Base-by-base conservation (phyloP, 768 basidiomycete species). In the Cystobasidium tubakii region DNA sequence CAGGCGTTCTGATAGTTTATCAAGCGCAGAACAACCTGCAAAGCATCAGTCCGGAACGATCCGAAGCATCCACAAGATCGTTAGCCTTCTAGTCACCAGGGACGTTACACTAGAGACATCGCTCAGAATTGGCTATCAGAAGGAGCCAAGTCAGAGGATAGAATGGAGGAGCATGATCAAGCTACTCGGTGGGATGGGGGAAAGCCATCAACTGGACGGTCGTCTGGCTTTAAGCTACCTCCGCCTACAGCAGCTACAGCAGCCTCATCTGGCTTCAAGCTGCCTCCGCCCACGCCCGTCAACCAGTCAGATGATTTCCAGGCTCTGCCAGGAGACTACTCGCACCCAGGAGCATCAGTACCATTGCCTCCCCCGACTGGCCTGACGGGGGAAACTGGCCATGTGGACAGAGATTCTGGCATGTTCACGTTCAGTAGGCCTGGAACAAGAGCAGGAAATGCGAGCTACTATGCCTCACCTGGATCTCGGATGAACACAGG, bases 351-450 rank as follows among this genome's bases (percentile, higher is more conserved):
- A 9, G 57, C 57, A 4, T 27, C 57, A 29, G 57, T 34, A 25
- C 57, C 57, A 29, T 34, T 60, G 23, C 66, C 66, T 15, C 66
- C 66, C 12, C 66, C 66, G 19, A 67, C 66, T 19, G 66, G 42
- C 29, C 25, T 54, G 23, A 46, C 66, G 44, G 31, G 23, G 7
- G 21, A 67, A 7, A 54, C 3, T 36, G 27, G 21, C 13, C 33
- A 12, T 27, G 53, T 1, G 15, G 69, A 71, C 12, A n/a, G 54
- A n/a, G 69, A 71, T 36, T 57, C 69, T 19, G 69, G 69, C 2
- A 55, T 71, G 54, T 71, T 71, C 54, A 71, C 54, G 2, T 71
- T 71, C 55, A 62, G 55, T 53, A 29, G 69, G 19, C 69, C 69
- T 23, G 69, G 69, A n/a, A 42, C 54, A 9, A 53, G 55, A 60